These are phyloP conservation scores for Candida golubevii DNA, from an alignment of 805 yeast genomes.

Conservation along the genomic window DNA sequence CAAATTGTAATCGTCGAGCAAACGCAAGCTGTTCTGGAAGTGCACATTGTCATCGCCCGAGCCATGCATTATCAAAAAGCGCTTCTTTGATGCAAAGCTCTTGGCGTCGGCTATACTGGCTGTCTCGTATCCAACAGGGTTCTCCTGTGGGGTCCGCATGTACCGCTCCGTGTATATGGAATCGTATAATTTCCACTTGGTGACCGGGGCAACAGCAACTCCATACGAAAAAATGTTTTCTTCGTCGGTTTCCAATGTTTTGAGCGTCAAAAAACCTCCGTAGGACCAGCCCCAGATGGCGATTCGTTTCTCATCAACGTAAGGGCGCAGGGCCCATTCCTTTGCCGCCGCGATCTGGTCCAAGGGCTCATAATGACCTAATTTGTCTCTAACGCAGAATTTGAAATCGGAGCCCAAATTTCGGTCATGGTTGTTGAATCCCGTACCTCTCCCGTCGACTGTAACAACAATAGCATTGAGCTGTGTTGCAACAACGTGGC, in stretches of 20 bases:
- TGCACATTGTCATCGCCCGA: conserved; percentile 98
- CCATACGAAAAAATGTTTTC: conserved; percentile 74
- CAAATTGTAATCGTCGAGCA: conserved; percentile 70
- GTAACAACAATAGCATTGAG: conserved; percentile 84
- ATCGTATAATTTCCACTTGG: conserved; percentile 89
- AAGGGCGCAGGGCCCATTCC: conserved; percentile 55
- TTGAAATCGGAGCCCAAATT: conserved; percentile 56
- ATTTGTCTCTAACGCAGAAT: conserved; percentile 70
- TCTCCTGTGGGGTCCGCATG: conserved; percentile 77
- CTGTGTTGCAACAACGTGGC: conserved; percentile 72
- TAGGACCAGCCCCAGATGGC: conserved; percentile 99
- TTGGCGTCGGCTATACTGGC: conserved; percentile 56
- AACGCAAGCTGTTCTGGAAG: conserved; percentile 78
- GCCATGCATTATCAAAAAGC: conserved; percentile 91
- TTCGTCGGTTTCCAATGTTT: conserved; percentile 74
- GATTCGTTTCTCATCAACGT: conserved; percentile 62
- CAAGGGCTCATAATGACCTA: conserved; percentile 76
- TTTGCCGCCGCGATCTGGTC: conserved; percentile 89
- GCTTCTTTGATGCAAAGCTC: conserved; percentile 48
- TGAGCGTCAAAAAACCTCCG: conserved; percentile 91
- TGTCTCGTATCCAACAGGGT: conserved; percentile 55
- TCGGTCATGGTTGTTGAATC: conserved; percentile 59
- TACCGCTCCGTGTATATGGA: conserved; percentile 93
- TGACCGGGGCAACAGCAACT: conserved; percentile 96
- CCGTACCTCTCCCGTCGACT: conserved; percentile 97